These are phyloP conservation scores for Myxozyma udenii DNA, from an alignment of 805 yeast species.

Conservation along the genomic window DNA sequence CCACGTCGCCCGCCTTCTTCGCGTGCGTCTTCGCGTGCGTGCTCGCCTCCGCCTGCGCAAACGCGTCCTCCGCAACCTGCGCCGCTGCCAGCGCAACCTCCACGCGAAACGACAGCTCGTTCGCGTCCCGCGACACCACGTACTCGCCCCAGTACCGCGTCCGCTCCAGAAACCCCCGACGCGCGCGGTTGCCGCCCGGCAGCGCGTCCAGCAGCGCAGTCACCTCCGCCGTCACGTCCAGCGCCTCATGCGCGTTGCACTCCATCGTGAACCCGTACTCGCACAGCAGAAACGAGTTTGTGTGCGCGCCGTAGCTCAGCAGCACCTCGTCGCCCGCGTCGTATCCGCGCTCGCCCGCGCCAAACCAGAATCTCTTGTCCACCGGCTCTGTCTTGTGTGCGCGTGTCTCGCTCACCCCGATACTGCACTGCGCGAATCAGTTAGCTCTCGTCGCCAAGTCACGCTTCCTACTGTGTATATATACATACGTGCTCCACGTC, in stretches of 20 bases:
- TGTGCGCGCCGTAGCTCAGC: slow-evolving; percentile 84
- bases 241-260: slow-evolving; percentile 62
- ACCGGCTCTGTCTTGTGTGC: slow-evolving; percentile 10
- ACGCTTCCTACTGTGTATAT: too few relatives aligned
- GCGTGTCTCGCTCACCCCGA: slow-evolving; percentile 12
- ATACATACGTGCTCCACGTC: slow-evolving; percentile 10
- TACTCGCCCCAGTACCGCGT: slow-evolving; percentile 70
- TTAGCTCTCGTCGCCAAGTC: too few relatives aligned
- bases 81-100: slow-evolving; percentile 66
- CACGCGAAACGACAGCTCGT: slow-evolving; percentile 62
- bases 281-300: slow-evolving; percentile 72
- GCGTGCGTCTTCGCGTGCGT: not conserved
- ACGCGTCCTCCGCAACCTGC: slow-evolving; percentile 12
- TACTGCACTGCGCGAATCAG: slow-evolving; percentile 17
- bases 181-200: slow-evolving; percentile 36
- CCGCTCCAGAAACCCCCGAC: slow-evolving; percentile 46
- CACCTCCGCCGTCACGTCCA: slow-evolving; percentile 58
- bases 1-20: slow-evolving; percentile 1
- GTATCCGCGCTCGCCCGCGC: slow-evolving; percentile 37
- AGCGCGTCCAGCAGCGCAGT: slow-evolving; percentile 38
- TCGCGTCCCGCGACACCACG: slow-evolving; percentile 49
- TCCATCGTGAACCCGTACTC: slow-evolving; percentile 80
- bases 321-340: slow-evolving; percentile 55
- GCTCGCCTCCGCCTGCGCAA: slow-evolving; percentile 1
- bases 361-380: slow-evolving; percentile 28